These are phyloP conservation scores for Neckera pumila DNA, from an alignment of 225 moss, liverwort and hornwort species.

Conservation along the genomic window DNA sequence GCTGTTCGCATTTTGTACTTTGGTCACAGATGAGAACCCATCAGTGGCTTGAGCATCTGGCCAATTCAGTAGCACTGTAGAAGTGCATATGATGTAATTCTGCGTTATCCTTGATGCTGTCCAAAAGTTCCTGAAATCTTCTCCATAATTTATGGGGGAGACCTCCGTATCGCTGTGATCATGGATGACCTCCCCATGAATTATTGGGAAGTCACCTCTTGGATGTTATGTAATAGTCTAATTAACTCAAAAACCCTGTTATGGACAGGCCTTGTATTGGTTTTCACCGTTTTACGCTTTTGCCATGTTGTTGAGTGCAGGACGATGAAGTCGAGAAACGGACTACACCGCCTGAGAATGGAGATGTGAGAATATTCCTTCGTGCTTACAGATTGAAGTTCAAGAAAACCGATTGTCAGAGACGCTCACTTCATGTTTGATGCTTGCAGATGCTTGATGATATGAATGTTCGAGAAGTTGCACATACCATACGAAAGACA, in stretches of 20 bases:
- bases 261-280: background rate
- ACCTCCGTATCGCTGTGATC: background rate
- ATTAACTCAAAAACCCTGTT: background rate
- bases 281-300: background rate
- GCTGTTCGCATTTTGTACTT: background rate
- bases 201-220: background rate
- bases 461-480: slow-evolving; percentile 54
- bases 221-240: background rate
- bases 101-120: background rate
- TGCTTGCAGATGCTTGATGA: slow-evolving; percentile 35
- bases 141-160: background rate
- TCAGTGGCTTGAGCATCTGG: background rate
- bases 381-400: background rate
- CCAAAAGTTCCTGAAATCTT: background rate
- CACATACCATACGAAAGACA: slow-evolving; percentile 13
- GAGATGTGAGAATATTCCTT: background rate
- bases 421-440: background rate
- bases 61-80: background rate
- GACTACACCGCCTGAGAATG: background rate
- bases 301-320: background rate
- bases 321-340: background rate
- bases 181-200: background rate
- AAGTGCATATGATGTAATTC: background rate
- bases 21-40: background rate
- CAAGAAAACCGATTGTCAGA: background rate